Conservation (phyloP, 1,284 basidiomycete species). For the Tylopilus sp. region DNA sequence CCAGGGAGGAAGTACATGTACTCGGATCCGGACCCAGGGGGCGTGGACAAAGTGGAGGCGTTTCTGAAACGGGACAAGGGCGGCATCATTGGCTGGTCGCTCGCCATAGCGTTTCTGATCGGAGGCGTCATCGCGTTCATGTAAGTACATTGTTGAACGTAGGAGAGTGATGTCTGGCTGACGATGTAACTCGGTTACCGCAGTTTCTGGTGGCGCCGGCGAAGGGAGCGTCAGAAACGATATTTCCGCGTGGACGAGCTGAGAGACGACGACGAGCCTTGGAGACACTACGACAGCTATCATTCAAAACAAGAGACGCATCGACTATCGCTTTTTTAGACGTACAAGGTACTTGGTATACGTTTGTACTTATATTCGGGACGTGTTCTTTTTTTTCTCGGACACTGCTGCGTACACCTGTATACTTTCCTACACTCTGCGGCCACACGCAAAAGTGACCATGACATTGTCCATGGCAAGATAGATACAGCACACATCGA, state of each 20-base stretch:
- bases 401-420: not conserved
- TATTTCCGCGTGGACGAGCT: conserved; percentile 29
- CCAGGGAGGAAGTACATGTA: conserved; percentile 20
- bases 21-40: conserved; percentile 25
- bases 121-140: conserved; percentile 25
- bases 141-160: conserved; percentile 13
- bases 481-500: conserved; percentile 15
- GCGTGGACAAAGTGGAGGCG: conserved; percentile 16
- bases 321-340: conserved; percentile 9
- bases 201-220: conserved; percentile 33
- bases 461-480: not conserved
- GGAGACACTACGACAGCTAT: conserved; percentile 26
- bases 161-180: not conserved
- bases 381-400: not conserved
- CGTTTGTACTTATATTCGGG: not conserved
- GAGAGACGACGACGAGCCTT: conserved; percentile 31
- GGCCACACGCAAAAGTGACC: not conserved
- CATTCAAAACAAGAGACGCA: conserved; percentile 14
- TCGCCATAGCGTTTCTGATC: conserved; percentile 17
- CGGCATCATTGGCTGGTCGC: conserved; percentile 20
- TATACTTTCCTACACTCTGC: no score
- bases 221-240: conserved; percentile 18
- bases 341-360: not conserved
- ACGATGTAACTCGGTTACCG: not conserved
- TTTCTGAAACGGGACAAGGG: conserved; percentile 26